Percentiles rank a stretch among this genome's conserved stretches.
phyloP scores from a whole-genome alignment of 176 grass and related monocot genomes.

The Lolium multiflorum region DNA sequence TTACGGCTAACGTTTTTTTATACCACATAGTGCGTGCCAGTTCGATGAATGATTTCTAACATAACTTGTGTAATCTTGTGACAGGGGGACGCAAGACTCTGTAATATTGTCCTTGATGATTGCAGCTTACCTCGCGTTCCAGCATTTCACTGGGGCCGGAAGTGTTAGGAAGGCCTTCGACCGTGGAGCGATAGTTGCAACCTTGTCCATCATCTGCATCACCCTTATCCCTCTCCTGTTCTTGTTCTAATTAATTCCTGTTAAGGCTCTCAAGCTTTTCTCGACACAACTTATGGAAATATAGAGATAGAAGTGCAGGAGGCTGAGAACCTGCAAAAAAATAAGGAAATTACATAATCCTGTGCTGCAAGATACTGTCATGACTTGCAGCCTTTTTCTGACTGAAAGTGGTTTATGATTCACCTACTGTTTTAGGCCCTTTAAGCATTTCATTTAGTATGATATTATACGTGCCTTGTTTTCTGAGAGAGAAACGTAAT shows the following conservation, averaged over 20 bases:
- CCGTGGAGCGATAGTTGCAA: conserved; percentile 53
- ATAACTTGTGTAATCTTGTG: not conserved
- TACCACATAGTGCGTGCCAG: not conserved
- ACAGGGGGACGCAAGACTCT: conserved; percentile 62
- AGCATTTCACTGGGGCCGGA: conserved; percentile 63
- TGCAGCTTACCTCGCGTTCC: conserved; percentile 57
- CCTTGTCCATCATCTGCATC: conserved; percentile 56
- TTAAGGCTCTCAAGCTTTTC: not conserved
- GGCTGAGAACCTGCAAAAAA: conserved; percentile 1
- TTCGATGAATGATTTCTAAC: not conserved
- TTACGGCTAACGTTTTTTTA: not conserved
- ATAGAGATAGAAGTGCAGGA: not conserved
- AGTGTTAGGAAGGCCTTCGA: conserved; percentile 54
- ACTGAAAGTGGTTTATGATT: not conserved
- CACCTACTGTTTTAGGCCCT: not conserved
- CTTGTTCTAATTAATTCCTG: conserved; percentile 55
- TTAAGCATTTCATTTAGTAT: not conserved
- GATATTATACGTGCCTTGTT: not conserved
- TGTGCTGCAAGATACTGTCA: not conserved
- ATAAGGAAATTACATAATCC: not conserved
- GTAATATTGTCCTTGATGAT: conserved; percentile 55
- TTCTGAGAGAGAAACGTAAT: not conserved
- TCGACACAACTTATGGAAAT: not conserved
- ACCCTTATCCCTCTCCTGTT: conserved; percentile 40
- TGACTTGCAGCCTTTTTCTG: not conserved